These are phyloP conservation scores for Nakazawaea sp. DNA, from an alignment of 805 yeast genomes.

Conservation along the genomic window DNA sequence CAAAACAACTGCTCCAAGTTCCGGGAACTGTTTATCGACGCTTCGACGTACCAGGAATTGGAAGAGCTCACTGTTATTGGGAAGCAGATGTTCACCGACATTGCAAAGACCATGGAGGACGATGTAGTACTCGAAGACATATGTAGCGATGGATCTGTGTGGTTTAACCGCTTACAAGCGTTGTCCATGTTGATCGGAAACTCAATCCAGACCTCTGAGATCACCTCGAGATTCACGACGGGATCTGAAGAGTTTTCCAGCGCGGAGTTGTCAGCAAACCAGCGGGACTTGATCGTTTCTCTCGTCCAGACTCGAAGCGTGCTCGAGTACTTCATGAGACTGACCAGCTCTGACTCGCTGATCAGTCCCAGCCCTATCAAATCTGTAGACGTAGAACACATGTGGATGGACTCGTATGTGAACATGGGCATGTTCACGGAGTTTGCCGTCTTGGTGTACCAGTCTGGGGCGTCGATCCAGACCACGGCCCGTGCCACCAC, in stretches of 20 bases:
- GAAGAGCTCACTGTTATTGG: not conserved
- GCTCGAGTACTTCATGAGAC: not conserved
- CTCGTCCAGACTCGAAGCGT: constrained; percentile 34
- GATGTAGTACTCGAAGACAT: constrained; percentile 13
- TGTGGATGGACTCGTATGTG: constrained; percentile 7
- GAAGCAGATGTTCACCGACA: constrained; percentile 15
- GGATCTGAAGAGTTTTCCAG: constrained; percentile 2
- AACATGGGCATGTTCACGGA: constrained; percentile 32
- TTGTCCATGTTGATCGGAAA: constrained; percentile 31
- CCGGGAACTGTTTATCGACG: constrained; percentile 20
- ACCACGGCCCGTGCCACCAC: constrained; percentile 27
- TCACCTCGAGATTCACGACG: constrained; percentile 42
- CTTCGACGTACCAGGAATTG: constrained; percentile 18
- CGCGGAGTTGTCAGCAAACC: not conserved
- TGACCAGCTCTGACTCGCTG: not conserved
- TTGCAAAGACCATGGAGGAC: constrained; percentile 15
- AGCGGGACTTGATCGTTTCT: constrained; percentile 28
- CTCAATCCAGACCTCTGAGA: constrained; percentile 53
- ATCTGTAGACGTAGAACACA: not conserved
- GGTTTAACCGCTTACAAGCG: constrained; percentile 13
- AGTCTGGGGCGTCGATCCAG: constrained; percentile 36
- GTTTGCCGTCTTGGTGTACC: constrained; percentile 31
- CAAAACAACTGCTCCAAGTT: constrained; percentile 24
- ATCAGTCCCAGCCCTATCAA: not conserved
- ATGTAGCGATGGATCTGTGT: constrained; percentile 1